A percentile compares a stretch with the other conserved stretches of the same genome.
Evolutionary conservation across 1,139 yeast genomes (phyloP).

Genomic region (Schizosaccharomyces versatilis): DNA sequence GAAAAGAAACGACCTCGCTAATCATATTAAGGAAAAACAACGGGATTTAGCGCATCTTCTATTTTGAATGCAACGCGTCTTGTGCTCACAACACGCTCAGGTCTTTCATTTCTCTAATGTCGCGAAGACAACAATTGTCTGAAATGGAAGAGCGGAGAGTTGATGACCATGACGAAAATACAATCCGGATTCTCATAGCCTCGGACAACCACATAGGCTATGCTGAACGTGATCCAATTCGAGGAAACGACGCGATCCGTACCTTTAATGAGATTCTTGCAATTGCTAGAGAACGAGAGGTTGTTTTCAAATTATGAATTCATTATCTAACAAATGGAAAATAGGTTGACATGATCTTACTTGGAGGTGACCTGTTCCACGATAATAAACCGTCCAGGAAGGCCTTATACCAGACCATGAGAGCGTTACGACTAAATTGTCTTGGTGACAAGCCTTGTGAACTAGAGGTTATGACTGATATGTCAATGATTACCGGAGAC

Average conservation of each 20-base stretch:
- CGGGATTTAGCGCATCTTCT: too few relatives aligned
- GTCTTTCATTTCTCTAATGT: too few relatives aligned
- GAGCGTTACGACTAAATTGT: conserved; percentile 46
- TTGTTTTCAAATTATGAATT: conserved; percentile 2
- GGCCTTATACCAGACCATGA: conserved; percentile 64
- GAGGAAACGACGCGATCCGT: conserved; percentile 75
- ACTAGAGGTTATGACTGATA: conserved; percentile 63
- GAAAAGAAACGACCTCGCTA: too few relatives aligned
- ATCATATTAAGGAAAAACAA: too few relatives aligned
- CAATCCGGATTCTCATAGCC: conserved; percentile 57
- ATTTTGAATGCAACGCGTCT: too few relatives aligned
- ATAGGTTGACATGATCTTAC: conserved; percentile 59
- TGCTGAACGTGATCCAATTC: conserved; percentile 66
- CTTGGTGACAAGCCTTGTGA: conserved; percentile 80
- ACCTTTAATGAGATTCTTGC: conserved; percentile 68
- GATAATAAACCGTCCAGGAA: conserved; percentile 73
- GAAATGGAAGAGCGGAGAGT: not conserved
- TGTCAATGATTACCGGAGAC: conserved; percentile 34
- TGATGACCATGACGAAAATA: conserved; percentile 18
- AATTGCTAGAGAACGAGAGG: conserved; percentile 49
- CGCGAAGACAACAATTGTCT: not conserved
- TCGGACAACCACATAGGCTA: conserved; percentile 96
- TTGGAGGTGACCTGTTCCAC: conserved; percentile 86
- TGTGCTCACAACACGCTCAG: too few relatives aligned
- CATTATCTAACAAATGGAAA: not conserved